Percentiles rank a stretch among this genome's conserved stretches.
phyloP scores from a whole-genome alignment of 352 stramenopile species.

The Pythium brachiatum region DNA sequence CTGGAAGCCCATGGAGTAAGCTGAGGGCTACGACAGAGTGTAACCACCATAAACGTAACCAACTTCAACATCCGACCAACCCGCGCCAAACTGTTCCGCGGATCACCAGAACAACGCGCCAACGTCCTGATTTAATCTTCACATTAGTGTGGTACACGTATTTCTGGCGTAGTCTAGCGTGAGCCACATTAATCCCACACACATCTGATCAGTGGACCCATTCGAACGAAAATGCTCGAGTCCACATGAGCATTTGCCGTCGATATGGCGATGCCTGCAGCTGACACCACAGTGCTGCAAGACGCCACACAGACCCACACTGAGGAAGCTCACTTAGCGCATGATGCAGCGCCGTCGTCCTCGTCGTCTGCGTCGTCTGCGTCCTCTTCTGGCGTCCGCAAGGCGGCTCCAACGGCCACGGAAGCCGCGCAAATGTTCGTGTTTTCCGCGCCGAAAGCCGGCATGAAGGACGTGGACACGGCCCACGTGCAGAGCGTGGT shows the following conservation, averaged over 20 bases:
- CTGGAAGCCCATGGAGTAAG: slow-evolving; percentile 15
- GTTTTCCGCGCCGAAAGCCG: slow-evolving; percentile 83
- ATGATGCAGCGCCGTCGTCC: too few relatives aligned
- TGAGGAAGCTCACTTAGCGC: background rate
- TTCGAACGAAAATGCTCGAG: too few relatives aligned
- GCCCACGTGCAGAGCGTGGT: slow-evolving; percentile 91
- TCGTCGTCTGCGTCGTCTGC: background rate
- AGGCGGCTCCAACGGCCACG: background rate
- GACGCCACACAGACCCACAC: background rate
- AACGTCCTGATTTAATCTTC: too few relatives aligned
- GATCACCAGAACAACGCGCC: too few relatives aligned
- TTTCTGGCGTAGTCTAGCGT: too few relatives aligned
- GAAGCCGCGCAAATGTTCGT: slow-evolving; percentile 56
- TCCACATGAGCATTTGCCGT: background rate
- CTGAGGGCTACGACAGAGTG: too few relatives aligned
- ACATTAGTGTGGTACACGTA: too few relatives aligned
- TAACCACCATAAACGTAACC: too few relatives aligned
- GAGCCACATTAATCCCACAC: too few relatives aligned
- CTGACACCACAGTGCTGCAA: background rate
- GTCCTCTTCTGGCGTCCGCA: background rate
- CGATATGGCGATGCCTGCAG: background rate
- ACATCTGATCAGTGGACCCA: too few relatives aligned
- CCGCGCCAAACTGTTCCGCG: too few relatives aligned
- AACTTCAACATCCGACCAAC: too few relatives aligned
- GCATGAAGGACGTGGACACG: slow-evolving; percentile 89